phyloP scores from a whole-genome alignment of 768 basidiomycete species.

The Botryobasidium botryosum region DNA sequence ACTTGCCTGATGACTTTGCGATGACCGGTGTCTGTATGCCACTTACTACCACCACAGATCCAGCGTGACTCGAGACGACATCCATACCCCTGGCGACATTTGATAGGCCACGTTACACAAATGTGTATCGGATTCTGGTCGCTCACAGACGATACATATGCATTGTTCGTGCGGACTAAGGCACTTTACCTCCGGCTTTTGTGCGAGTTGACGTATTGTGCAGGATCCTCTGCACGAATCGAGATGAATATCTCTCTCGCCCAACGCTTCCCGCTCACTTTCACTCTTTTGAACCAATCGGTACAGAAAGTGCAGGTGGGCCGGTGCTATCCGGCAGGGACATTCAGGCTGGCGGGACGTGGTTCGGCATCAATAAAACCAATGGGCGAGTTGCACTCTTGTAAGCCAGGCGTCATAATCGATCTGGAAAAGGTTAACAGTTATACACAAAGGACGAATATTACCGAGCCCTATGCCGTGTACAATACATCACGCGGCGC shows the following conservation, averaged over 20 bases:
- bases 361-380: conserved; percentile 62
- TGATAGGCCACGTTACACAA: too few species aligned
- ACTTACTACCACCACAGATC: too few species aligned
- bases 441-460: too few species aligned
- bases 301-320: neutral
- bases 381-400: too few species aligned
- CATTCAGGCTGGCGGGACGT: conserved; percentile 56
- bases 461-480: too few species aligned
- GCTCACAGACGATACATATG: conserved; percentile 5
- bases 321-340: conserved; percentile 59
- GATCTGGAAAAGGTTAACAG: too few species aligned
- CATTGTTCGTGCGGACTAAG: conserved; percentile 5
- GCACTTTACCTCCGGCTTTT: conserved; percentile 2
- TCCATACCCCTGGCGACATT: too few species aligned
- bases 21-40: too few species aligned
- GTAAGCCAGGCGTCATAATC: too few species aligned
- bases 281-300: conserved; percentile 7
- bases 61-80: too few species aligned
- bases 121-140: conserved; percentile 11
- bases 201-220: neutral
- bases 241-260: conserved; percentile 9
- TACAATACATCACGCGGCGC: too few species aligned
- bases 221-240: conserved; percentile 11
- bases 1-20: too few species aligned
- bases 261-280: conserved; percentile 7